Conservation (phyloP, 176 grass and related monocot genomes). For the Calamus simplicifolius region DNA sequence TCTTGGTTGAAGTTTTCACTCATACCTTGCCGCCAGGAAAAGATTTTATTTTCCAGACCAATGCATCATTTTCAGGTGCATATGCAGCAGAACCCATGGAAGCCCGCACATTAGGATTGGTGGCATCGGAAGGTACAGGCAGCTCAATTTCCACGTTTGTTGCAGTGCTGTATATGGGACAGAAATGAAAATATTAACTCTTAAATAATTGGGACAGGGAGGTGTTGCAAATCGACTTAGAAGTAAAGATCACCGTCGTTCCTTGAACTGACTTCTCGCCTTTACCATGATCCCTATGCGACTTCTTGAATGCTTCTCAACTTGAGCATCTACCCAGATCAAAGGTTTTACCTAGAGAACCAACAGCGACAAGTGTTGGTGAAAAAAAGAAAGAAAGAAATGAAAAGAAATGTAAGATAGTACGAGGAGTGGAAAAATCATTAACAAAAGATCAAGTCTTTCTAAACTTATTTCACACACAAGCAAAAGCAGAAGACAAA, state of each 20-base stretch:
- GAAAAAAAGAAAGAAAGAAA: background rate
- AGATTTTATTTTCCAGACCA: conserved; percentile 99
- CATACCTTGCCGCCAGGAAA: conserved; percentile 96
- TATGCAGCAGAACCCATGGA: conserved; percentile 98
- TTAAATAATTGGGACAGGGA: too few species aligned
- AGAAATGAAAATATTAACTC: too few species aligned
- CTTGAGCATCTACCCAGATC: conserved; percentile 97
- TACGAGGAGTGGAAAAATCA: background rate
- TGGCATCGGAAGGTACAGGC: conserved; percentile 90
- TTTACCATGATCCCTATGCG: conserved; percentile 92
- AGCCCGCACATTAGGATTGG: conserved; percentile 86
- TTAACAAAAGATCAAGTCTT: conserved; percentile 10
- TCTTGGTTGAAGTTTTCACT: background rate
- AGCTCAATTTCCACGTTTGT: conserved; percentile 99
- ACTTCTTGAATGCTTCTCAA: conserved; percentile 97
- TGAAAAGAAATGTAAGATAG: background rate
- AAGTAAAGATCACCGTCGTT: conserved; percentile 54
- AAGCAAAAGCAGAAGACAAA: background rate
- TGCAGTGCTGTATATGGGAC: conserved; percentile 71
- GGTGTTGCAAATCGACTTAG: background rate
- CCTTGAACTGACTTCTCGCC: conserved; percentile 98
- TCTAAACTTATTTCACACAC: conserved; percentile 4
- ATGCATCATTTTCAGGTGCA: conserved; percentile 92
- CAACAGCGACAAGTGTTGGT: too few species aligned
- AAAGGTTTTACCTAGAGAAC: conserved; percentile 78